These are phyloP conservation scores for Eleusine indica DNA, from an alignment of 176 grass and related monocot genomes.

Conservation along the genomic window DNA sequence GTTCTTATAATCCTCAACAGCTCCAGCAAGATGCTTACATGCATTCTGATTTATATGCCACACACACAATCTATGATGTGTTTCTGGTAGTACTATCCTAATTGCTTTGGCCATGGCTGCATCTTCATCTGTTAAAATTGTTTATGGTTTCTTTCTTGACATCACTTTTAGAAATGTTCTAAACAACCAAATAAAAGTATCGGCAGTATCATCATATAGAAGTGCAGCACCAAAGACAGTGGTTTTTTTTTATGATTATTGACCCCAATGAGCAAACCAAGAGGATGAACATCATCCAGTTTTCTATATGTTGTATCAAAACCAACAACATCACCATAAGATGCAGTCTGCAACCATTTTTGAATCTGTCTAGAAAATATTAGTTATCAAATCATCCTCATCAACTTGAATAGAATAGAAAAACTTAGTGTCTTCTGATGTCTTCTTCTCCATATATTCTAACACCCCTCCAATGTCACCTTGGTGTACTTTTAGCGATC, in stretches of 20 bases:
- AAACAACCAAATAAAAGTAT: neutral
- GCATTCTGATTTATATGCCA: conserved; percentile 36
- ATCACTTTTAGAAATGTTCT: conserved; percentile 12
- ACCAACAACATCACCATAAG: neutral
- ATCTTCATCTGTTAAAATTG: conserved; percentile 26
- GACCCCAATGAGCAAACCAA: neutral
- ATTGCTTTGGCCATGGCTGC: conserved; percentile 18
- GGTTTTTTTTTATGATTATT: conserved; percentile 21
- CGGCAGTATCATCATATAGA: neutral
- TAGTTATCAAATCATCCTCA: conserved; percentile 31
- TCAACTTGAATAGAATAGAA: too few relatives aligned
- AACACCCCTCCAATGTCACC: too few relatives aligned
- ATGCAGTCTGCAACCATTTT: neutral
- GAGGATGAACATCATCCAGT: neutral
- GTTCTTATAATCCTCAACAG: conserved; percentile 17
- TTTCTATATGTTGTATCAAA: conserved; percentile 2
- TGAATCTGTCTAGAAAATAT: conserved; percentile 1
- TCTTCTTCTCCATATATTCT: too few relatives aligned
- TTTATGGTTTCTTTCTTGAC: neutral
- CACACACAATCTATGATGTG: neutral
- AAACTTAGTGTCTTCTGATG: too few relatives aligned
- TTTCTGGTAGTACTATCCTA: neutral
- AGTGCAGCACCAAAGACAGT: neutral
- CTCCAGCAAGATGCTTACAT: conserved; percentile 18
- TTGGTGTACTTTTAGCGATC: too few relatives aligned